These are phyloP conservation scores for Apiospora pterosperma DNA, from an alignment of 2,329 filamentous ascomycete species.

Conservation along the genomic window DNA sequence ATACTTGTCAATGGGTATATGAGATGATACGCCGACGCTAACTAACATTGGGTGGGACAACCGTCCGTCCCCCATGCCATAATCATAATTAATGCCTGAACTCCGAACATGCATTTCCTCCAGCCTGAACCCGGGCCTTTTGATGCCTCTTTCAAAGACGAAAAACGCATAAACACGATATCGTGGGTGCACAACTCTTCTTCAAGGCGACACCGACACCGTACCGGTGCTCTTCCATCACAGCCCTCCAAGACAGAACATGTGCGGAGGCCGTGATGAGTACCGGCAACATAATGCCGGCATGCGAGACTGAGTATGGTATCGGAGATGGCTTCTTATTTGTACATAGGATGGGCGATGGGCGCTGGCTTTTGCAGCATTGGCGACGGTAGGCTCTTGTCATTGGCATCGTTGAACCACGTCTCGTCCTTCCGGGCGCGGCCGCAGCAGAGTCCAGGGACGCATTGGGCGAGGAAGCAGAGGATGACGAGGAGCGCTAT, in stretches of 20 bases:
- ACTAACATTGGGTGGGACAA: neutral
- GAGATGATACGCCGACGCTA: neutral
- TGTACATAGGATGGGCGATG: neutral
- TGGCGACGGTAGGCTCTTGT: neutral
- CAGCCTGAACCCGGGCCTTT: too few relatives aligned
- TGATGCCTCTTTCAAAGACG: neutral
- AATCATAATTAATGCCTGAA: neutral
- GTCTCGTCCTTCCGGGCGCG: neutral
- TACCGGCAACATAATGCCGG: too few relatives aligned
- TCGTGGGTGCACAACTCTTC: neutral
- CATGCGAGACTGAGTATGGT: neutral
- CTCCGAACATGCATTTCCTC: neutral
- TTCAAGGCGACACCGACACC: neutral
- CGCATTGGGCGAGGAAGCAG: slow-evolving; percentile 21
- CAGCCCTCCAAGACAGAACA: neutral
- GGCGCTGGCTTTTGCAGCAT: neutral
- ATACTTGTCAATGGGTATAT: slow-evolving; percentile 3
- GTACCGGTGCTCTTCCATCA: neutral
- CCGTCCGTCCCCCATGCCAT: neutral
- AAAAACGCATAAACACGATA: neutral
- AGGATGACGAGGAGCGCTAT: slow-evolving; percentile 16
- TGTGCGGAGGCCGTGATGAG: neutral
- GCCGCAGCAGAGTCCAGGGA: neutral
- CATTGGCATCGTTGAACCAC: neutral
- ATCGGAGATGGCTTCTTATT: neutral